A percentile compares a stretch with the other conserved stretches of the same genome.
These are phyloP conservation scores for Bolboschoenoplectus hybrid DNA, from an alignment of 202 grass and related monocot species.

Conservation along the genomic window DNA sequence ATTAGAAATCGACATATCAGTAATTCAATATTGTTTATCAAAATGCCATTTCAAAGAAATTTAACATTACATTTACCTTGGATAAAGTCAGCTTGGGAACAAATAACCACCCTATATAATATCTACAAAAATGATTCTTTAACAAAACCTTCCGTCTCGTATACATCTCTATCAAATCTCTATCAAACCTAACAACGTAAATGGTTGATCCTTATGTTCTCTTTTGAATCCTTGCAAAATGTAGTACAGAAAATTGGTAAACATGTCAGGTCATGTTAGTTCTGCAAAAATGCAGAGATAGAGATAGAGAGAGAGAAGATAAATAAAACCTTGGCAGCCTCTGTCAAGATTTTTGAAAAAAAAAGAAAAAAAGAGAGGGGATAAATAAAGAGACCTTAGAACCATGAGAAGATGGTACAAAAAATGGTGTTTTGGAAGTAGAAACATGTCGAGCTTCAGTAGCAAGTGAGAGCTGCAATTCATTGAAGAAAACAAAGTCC, in stretches of 20 bases:
- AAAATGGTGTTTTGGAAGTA: conserved; percentile 33
- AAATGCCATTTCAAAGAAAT: background rate
- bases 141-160: conserved; percentile 10
- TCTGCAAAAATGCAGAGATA: conserved; percentile 19
- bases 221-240: conserved; percentile 91
- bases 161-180: conserved; percentile 17
- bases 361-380: background rate
- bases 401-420: conserved; percentile 45
- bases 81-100: conserved; percentile 17
- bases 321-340: background rate
- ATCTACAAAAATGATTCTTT: conserved; percentile 35
- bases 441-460: conserved; percentile 33
- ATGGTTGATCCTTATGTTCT: conserved; percentile 61
- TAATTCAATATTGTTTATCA: background rate
- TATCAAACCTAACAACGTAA: conserved; percentile 35
- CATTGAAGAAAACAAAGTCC: background rate
- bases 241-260: conserved; percentile 38
- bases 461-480: conserved; percentile 68
- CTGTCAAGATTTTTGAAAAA: background rate
- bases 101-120: conserved; percentile 13
- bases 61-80: conserved; percentile 12
- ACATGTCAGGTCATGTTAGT: conserved; percentile 40
- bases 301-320: background rate
- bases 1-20: conserved; percentile 14
- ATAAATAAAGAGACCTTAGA: conserved; percentile 60